These are phyloP conservation scores for Boletus huronensis DNA, from an alignment of 768 basidiomycete species.

Conservation along the genomic window DNA sequence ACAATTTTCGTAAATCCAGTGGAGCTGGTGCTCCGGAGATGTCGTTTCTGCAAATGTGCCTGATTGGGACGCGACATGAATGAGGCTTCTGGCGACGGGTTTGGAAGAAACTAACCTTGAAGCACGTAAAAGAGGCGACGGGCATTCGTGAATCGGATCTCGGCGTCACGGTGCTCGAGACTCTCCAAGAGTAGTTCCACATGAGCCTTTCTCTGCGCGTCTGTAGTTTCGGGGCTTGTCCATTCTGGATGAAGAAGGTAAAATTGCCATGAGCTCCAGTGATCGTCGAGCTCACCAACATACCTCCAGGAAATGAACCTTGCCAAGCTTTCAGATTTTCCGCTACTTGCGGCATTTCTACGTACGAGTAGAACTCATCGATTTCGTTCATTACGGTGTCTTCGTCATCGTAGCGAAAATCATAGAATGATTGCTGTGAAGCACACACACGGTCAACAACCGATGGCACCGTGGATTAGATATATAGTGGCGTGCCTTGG, in stretches of 20 bases:
- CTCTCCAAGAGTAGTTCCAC: conserved; percentile 81
- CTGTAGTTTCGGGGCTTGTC: conserved; percentile 57
- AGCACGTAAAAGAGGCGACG: conserved; percentile 85
- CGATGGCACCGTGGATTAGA: conserved; percentile 2
- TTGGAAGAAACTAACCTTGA: conserved; percentile 58
- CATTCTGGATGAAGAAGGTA: conserved; percentile 53
- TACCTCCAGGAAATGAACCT: conserved; percentile 76
- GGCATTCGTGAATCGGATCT: conserved; percentile 82
- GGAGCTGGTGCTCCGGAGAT: conserved; percentile 91
- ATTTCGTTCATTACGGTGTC: conserved; percentile 95
- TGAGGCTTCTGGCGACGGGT: neutral
- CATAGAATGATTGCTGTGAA: conserved; percentile 77
- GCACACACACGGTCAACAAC: conserved; percentile 18
- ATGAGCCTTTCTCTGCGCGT: conserved; percentile 62
- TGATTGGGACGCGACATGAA: conserved; percentile 29
- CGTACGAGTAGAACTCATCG: conserved; percentile 97
- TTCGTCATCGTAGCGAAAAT: conserved; percentile 94
- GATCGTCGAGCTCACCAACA: conserved; percentile 18
- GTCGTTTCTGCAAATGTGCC: conserved; percentile 89
- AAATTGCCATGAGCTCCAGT: neutral
- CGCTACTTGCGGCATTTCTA: conserved; percentile 87
- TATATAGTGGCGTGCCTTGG: conserved; percentile 51
- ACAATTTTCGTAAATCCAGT: conserved; percentile 94
- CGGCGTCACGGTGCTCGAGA: conserved; percentile 81
- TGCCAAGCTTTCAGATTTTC: conserved; percentile 89